Percentiles rank a stretch among this genome's conserved stretches.
These are phyloP conservation scores for Penicillium bovifimosum DNA, from an alignment of 495 filamentous ascomycete genomes.

Conservation along the genomic window DNA sequence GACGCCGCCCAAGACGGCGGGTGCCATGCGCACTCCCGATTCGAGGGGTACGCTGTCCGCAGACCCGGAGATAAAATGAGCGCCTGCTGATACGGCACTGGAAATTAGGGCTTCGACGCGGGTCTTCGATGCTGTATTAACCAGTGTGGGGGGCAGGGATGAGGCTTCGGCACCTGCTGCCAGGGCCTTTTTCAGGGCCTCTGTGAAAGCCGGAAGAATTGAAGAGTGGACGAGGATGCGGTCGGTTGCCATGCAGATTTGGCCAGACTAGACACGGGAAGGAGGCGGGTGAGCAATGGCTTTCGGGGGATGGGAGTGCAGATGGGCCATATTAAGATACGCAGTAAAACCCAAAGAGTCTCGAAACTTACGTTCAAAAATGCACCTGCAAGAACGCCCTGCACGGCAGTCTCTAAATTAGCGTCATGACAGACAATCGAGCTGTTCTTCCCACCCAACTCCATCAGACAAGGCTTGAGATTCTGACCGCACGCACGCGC, in stretches of 20 bases:
- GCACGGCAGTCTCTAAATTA: conserved; percentile 47
- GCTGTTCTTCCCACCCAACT: conserved; percentile 57
- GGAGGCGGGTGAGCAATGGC: not conserved
- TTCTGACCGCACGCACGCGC: conserved; percentile 47
- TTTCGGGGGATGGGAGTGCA: not conserved
- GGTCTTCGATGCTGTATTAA: conserved; percentile 53
- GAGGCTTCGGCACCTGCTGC: conserved; percentile 38
- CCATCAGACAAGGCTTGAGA: conserved; percentile 57
- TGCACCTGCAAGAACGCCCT: conserved; percentile 43
- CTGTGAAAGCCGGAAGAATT: conserved; percentile 54
- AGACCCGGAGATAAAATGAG: conserved; percentile 54
- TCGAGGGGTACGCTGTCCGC: conserved; percentile 31
- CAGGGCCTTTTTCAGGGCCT: conserved; percentile 40
- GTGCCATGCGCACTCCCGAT: conserved; percentile 56
- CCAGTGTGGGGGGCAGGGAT: conserved; percentile 52
- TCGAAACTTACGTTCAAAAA: conserved; percentile 41
- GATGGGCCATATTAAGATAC: not conserved
- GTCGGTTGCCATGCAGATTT: conserved; percentile 90
- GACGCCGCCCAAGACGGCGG: conserved; percentile 61
- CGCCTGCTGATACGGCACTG: conserved; percentile 61
- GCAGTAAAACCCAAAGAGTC: not conserved
- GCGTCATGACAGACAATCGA: conserved; percentile 55
- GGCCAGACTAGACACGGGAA: conserved; percentile 51
- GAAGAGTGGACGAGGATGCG: conserved; percentile 72
- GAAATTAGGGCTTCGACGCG: conserved; percentile 59